These are phyloP conservation scores for Kregervanrija delftensis DNA, from an alignment of 805 yeast species.

Conservation along the genomic window DNA sequence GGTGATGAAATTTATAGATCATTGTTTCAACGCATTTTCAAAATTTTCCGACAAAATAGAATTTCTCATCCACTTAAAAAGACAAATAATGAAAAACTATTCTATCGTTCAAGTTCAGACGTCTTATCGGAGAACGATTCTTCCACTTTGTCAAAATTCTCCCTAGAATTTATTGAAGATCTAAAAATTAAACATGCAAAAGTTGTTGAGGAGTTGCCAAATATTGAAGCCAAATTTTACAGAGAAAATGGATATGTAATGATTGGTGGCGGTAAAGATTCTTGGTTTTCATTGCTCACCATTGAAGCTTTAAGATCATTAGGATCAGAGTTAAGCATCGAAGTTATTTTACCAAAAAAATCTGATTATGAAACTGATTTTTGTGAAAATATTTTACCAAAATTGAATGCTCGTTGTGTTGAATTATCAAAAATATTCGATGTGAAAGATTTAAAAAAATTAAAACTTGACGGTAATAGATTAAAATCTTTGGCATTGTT, in stretches of 20 bases:
- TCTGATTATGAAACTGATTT: conserved; percentile 10
- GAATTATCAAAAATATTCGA: conserved; percentile 33
- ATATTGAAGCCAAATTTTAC: conserved; percentile 22
- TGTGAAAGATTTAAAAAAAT: conserved; percentile 10
- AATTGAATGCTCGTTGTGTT: conserved; percentile 36
- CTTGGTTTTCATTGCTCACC: conserved; percentile 34
- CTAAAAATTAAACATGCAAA: conserved; percentile 40
- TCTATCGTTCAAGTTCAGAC: conserved; percentile 1
- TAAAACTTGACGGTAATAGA: conserved; percentile 29
- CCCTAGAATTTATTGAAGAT: conserved; percentile 35
- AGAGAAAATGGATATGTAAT: conserved; percentile 29
- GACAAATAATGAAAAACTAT: too few relatives aligned
- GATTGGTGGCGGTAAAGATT: conserved; percentile 38
- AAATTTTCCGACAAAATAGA: too few relatives aligned
- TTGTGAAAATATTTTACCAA: conserved; percentile 34
- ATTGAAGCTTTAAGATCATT: conserved; percentile 35
- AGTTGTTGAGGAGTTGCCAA: conserved; percentile 41
- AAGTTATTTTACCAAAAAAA: conserved; percentile 13
- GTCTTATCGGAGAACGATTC: conserved; percentile 6
- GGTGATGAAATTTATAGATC: too few relatives aligned
- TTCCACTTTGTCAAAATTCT: conserved; percentile 12
- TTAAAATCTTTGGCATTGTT: conserved; percentile 39
- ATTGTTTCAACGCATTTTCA: too few relatives aligned
- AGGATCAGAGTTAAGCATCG: conserved; percentile 34
- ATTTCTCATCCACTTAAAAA: too few relatives aligned